Evolutionary conservation across 257 asterid species (phyloP).

Genomic region (Eucommia ulmoides): DNA sequence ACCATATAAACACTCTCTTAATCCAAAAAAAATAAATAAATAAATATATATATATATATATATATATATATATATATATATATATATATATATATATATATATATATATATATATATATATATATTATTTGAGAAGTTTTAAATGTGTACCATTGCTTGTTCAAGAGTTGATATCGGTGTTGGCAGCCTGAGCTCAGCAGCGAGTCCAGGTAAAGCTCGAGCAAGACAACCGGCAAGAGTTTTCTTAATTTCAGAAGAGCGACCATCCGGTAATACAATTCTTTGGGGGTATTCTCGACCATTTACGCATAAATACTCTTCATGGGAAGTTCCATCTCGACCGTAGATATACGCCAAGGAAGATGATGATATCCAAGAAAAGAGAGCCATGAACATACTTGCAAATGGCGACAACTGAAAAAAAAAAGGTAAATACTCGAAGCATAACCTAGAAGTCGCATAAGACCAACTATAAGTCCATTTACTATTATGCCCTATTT

Average conservation of each 20-base stretch:
- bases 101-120: too few relatives aligned
- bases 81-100: too few relatives aligned
- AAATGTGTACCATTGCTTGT: slow-evolving; percentile 70
- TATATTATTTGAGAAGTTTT: neutral
- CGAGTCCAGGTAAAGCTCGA: slow-evolving; percentile 79
- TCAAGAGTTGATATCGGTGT: slow-evolving; percentile 69
- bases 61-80: too few relatives aligned
- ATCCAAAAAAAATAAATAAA: neutral
- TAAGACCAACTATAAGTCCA: too few relatives aligned
- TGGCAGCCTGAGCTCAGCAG: slow-evolving; percentile 68
- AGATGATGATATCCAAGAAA: slow-evolving; percentile 79
- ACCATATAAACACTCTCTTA: too few relatives aligned
- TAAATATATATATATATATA: too few relatives aligned
- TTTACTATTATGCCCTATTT: too few relatives aligned
- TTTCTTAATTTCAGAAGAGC: slow-evolving; percentile 68
- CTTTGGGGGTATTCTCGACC: slow-evolving; percentile 79
- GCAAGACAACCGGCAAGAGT: slow-evolving; percentile 76
- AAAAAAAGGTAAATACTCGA: too few relatives aligned
- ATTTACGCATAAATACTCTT: slow-evolving; percentile 54
- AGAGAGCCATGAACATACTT: slow-evolving; percentile 70
- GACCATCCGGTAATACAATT: slow-evolving; percentile 51
- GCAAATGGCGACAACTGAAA: slow-evolving; percentile 85
- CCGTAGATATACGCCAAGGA: slow-evolving; percentile 90
- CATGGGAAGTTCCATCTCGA: slow-evolving; percentile 49
- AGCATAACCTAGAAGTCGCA: too few relatives aligned